Percentiles rank a stretch among this genome's conserved stretches.
Evolutionary conservation across 495 filamentous ascomycete genomes (phyloP).

Genomic region (Xylaria flabelliformis): DNA sequence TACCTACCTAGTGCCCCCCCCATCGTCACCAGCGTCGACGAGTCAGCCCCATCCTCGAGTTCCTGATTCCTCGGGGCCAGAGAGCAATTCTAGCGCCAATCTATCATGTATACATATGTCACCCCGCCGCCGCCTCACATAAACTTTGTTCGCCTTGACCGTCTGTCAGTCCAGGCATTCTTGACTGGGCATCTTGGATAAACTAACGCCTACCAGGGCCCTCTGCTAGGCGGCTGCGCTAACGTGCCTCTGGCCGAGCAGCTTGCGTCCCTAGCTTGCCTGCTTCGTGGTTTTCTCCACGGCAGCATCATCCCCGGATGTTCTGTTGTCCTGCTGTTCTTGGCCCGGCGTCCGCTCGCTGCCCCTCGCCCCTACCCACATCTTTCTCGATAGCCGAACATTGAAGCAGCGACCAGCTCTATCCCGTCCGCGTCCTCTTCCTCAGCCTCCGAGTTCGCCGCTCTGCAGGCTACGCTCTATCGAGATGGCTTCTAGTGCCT

Average conservation of each 20-base stretch:
- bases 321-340: conserved; percentile 2
- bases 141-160: not conserved
- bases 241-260: conserved; percentile 15
- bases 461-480: conserved; percentile 22
- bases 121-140: conserved; percentile 9
- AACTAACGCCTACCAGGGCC: conserved; percentile 1
- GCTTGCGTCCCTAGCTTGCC: conserved; percentile 11
- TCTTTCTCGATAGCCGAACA: conserved; percentile 9
- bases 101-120: conserved; percentile 7
- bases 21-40: conserved; percentile 9
- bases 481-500: conserved; percentile 61
- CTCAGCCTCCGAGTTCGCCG: conserved; percentile 22
- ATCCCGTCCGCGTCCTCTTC: conserved; percentile 1
- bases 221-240: conserved; percentile 20
- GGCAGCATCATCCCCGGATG: conserved; percentile 15
- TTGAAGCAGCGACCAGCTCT: not conserved
- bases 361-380: conserved; percentile 6
- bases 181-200: not conserved
- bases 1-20: not conserved
- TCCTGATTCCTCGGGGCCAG: not conserved
- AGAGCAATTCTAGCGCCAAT: not conserved
- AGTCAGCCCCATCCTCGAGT: conserved; percentile 7
- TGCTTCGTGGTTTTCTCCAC: not conserved
- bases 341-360: conserved; percentile 2
- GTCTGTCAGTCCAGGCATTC: not conserved